Percentiles rank a stretch among this genome's conserved stretches.
These are phyloP conservation scores for Tylopilus rubrobrunneus DNA, from an alignment of 768 basidiomycete species.

Conservation along the genomic window DNA sequence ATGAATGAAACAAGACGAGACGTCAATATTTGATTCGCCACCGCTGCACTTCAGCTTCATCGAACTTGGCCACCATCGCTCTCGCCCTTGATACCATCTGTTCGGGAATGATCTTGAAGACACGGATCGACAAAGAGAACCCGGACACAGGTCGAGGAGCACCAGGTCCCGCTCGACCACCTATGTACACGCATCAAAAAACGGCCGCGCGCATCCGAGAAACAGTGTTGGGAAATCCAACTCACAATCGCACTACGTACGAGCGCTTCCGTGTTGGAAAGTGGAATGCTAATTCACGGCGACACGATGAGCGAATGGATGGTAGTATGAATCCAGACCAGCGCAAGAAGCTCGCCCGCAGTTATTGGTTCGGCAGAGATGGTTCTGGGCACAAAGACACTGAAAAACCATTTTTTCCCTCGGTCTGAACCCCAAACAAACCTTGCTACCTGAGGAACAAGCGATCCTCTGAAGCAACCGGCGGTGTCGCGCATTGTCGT, in stretches of 20 bases:
- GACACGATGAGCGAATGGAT: neutral
- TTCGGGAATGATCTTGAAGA: constrained; percentile 30
- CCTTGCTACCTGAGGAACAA: constrained; percentile 19
- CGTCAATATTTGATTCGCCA: constrained; percentile 41
- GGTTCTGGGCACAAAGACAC: constrained; percentile 12
- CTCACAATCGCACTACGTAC: constrained; percentile 15
- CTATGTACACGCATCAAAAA: constrained; percentile 19
- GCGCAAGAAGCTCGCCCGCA: constrained; percentile 22
- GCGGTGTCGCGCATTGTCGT: constrained; percentile 6
- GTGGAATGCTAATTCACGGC: constrained; percentile 7
- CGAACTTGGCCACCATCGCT: constrained; percentile 39
- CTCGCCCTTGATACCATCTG: constrained; percentile 43
- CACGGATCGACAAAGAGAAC: constrained; percentile 52
- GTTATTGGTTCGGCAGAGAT: neutral
- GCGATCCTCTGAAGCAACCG: constrained; percentile 30
- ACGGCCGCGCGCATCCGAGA: neutral
- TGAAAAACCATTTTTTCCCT: neutral
- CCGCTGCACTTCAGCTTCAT: constrained; percentile 35
- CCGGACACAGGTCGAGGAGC: constrained; percentile 42
- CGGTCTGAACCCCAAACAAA: neutral
- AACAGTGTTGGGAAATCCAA: neutral
- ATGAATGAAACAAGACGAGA: neutral
- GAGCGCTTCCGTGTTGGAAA: constrained; percentile 15
- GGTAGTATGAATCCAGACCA: constrained; percentile 38
- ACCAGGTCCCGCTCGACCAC: constrained; percentile 47